Base-by-base conservation (phyloP, 2,329 filamentous ascomycete species). In the Neurospora sp. region DNA sequence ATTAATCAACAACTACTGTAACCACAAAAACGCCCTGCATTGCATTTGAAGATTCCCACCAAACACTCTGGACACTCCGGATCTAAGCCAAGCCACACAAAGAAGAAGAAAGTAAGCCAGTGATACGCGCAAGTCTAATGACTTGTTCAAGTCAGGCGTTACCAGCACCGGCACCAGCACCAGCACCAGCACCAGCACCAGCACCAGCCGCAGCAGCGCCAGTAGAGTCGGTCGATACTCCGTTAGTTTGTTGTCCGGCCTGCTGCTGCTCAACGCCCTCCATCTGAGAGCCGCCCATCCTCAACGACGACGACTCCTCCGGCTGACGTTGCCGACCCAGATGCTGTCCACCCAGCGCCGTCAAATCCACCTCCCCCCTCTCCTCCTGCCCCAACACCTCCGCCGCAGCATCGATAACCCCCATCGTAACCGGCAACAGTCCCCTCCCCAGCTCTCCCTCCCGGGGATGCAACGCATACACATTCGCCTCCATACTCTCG, bases 391-490 rank as follows among this genome's bases (percentile, higher is more conserved):
- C 52, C 28, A 28, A 17, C 28, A 62, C 52, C 52, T 69, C 38
- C 17, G 19, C 10, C 40, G 68, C 68, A 39, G 68, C 68, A 38
- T 52, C 40, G n/a, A 43, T 52, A 7, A 46, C 28, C 28, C 67
- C 69, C n/a, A 66, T 58, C 11, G 70, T 38, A 13, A 68, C 58
- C 38, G 68, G 68, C 68, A 75, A 36, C 69, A 73, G 19, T 6
- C 40, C 72, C 62, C 69, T 69, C 9, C 87, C 88, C 13, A 89
- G 81, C 28, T 77, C 78, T 36, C 85, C 86, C 69, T 89, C 85
- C 13, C 28, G 3, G 0, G 93, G 92, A 77, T 96, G 93, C 58
- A 98, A 83, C 1, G 93, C 86, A 78, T 96, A 97, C 74, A 96
- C 89, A 1, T 89, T 89, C 0, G 91, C 92, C 73, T 92, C 87